These are phyloP conservation scores for Pseudomassariella vexata DNA, from an alignment of 2,329 filamentous ascomycete genomes.

Conservation along the genomic window DNA sequence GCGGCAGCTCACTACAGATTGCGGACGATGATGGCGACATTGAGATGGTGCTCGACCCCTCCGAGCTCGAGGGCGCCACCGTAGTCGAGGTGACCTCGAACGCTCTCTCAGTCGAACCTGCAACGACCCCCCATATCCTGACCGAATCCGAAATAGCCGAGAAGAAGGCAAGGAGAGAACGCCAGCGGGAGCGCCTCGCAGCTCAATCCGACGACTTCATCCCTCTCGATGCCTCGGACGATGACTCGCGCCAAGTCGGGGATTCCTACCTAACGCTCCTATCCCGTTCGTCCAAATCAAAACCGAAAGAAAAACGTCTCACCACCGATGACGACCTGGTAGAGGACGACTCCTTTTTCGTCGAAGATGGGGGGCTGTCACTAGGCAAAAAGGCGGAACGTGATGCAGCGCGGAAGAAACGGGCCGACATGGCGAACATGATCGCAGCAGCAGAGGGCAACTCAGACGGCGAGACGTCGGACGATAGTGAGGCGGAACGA, in stretches of 20 bases:
- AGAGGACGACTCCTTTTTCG: conserved; percentile 89
- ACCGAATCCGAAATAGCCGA: conserved; percentile 82
- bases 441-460: conserved; percentile 70
- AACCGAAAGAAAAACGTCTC: conserved; percentile 67
- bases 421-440: conserved; percentile 74
- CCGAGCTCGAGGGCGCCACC: conserved; percentile 57
- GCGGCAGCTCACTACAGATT: conserved; percentile 2
- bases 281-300: conserved; percentile 40
- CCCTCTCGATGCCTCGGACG: conserved; percentile 55
- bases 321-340: conserved; percentile 83
- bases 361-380: conserved; percentile 75
- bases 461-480: conserved; percentile 47
- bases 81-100: conserved; percentile 50
- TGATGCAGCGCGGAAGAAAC: conserved; percentile 59
- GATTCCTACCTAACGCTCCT: conserved; percentile 24
- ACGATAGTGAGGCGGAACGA: conserved; percentile 66
- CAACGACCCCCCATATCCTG: conserved; percentile 51
- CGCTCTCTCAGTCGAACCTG: conserved; percentile 22
- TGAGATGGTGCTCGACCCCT: conserved; percentile 51
- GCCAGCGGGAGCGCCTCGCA: conserved; percentile 74
- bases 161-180: conserved; percentile 86
- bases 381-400: conserved; percentile 74
- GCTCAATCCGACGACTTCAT: conserved; percentile 57
- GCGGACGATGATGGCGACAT: conserved; percentile 32
- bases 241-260: conserved; percentile 25